Percentiles rank a stretch among this genome's conserved stretches.
phyloP scores from a whole-genome alignment of 352 stramenopile genomes.

The Globisporangium solare region DNA sequence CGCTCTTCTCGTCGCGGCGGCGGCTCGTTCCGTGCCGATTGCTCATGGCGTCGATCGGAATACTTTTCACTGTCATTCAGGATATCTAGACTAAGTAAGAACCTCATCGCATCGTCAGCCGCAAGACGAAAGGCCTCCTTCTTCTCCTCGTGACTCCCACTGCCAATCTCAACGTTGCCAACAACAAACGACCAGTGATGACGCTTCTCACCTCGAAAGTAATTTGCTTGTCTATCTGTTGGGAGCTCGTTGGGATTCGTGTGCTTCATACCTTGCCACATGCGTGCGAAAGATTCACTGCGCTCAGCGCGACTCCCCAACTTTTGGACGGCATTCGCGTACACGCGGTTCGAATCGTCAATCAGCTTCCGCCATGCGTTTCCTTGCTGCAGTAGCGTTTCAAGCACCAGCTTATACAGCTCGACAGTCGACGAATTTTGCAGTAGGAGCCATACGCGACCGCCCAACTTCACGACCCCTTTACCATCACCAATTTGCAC shows the following conservation, averaged over 20 bases:
- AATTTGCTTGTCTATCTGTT: constrained; percentile 38
- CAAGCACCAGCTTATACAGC: constrained; percentile 46
- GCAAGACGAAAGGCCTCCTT: constrained; percentile 43
- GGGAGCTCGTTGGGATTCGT: constrained; percentile 22
- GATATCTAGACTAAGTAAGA: constrained; percentile 28
- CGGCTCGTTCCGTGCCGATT: background rate
- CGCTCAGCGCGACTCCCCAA: constrained; percentile 14
- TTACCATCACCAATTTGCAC: constrained; percentile 35
- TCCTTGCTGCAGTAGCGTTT: constrained; percentile 34
- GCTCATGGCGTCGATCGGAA: background rate
- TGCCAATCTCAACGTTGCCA: constrained; percentile 66
- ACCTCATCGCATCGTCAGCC: constrained; percentile 31
- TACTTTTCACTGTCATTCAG: constrained; percentile 9
- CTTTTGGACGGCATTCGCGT: constrained; percentile 13
- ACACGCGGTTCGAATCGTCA: constrained; percentile 28
- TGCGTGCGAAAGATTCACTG: constrained; percentile 41
- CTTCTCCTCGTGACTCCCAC: constrained; percentile 53
- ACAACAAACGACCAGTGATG: constrained; percentile 65
- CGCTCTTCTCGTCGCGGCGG: background rate
- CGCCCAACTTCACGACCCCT: constrained; percentile 35
- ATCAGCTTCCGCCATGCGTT: constrained; percentile 45
- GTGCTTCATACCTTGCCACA: constrained; percentile 52
- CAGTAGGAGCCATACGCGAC: constrained; percentile 46
- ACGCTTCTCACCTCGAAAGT: constrained; percentile 36
- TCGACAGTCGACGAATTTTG: constrained; percentile 32